Evolutionary conservation across 2,329 filamentous ascomycete species (phyloP), one percentile per base, ranked within the genome.

Genomic region (Microsporum audouinii): DNA sequence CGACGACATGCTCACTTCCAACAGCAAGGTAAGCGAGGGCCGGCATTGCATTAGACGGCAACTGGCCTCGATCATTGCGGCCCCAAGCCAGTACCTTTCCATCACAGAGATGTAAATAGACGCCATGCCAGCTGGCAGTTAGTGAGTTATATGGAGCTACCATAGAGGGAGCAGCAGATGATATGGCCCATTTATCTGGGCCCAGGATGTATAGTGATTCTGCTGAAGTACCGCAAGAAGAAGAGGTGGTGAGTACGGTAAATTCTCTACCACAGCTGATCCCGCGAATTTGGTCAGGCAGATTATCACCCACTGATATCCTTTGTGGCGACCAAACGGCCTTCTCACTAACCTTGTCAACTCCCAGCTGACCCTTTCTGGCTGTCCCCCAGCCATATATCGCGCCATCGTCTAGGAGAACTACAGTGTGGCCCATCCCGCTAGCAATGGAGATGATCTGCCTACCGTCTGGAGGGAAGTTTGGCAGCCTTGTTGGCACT

Each of bases 1-100:
- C 89, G 64, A 97, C 74, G n/a, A 83, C 84, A 73, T 99, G 94
- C 73, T 97, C 94, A 70, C 92, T 96, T 0, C 94, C 94, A 53
- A 88, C 83, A 2, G 88, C 88, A 17, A 65, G 60, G 29, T 78
- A 77, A 7, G 76, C 74, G 2, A 91, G 69, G 1, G 71, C 69
- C 0, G 86, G 85, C 0, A 95, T 71, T 29, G 77, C 76, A 1
- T 74, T 70, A 0, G 89, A 87, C 27, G 87, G 80, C 6, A 95
- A 77, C 69, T 96, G 89, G 7, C 89, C 90, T 65, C 91, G 89
- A 69, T 96, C 89, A 69, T 94, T 82, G 63, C 90, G 83, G 0
- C 94, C 94, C 88, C 90, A 96, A 5, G 85, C 84, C 1, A 81
- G 66, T 27, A 96, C 69, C 2, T 71, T 76, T 0, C 85, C 84